Base-by-base conservation (phyloP, 768 basidiomycete species). In the Leccinellum rugosiceps region DNA sequence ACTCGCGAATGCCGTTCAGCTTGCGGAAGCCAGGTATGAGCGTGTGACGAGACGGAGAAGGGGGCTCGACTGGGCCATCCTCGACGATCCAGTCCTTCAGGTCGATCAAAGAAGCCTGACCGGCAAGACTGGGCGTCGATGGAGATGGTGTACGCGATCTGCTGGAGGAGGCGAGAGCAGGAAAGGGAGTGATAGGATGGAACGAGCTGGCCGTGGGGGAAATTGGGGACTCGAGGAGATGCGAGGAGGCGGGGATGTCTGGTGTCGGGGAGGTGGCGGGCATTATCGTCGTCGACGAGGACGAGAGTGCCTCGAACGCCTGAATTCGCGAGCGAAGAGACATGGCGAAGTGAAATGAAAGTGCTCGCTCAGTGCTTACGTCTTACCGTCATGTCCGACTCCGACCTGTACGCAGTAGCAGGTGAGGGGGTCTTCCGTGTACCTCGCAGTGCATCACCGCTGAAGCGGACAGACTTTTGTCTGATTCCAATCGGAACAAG, bases 401-500 rank as follows among this genome's bases (percentile, higher is more conserved):
- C 57, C 5, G 32, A 14, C 28, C 81, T 92, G 48, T 92, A 91
- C 68, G 89, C 88, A 21, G 84, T 89, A 41, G 90, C 90, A 73
- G 90, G 90, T 84, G 72, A 19, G 17, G 14, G 8, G 3, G 31
- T 43, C 41, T 43, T 19, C 38, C 15, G n/a, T 5, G 10, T 41
- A 19, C 34, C 28, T 28, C 28, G 30, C 30, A 31, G 10, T 10
- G 28, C 26, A 46, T 43, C 19, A 25, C 46, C 25, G 9, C 10
- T 31, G 31, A 31, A 31, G 10, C 10, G 26, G 5, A 46, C 43
- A 92, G 92, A 94, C 71, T 93, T 95, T 68, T 94, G 92, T 66
- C 82, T 94, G 38, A 86, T 94, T 55, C 93, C 92, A 13, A 87
- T 94, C 54, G 92, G 92, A 55, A 90, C 88, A 2, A 82, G 72